phyloP scores from a whole-genome alignment of 2,329 filamentous ascomycete genomes.

The Neobulgaria alba region DNA sequence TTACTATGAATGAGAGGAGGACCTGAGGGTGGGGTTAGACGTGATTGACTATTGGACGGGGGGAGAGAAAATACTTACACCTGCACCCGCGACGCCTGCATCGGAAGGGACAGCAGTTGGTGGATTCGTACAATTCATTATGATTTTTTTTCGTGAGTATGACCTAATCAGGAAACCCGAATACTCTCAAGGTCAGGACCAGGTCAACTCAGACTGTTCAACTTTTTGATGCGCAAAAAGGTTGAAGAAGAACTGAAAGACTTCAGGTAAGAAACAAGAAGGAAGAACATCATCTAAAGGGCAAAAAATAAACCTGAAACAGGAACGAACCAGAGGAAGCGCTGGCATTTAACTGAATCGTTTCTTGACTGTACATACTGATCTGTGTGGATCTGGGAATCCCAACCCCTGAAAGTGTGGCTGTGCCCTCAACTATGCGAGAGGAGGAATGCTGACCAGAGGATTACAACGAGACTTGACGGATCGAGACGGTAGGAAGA shows the following conservation, averaged over 20 bases:
- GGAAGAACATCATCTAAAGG: neutral
- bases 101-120: constrained; percentile 40
- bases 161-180: neutral
- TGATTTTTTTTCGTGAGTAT: neutral
- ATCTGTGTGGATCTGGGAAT: neutral
- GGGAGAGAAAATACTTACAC: constrained; percentile 33
- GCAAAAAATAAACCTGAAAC: neutral
- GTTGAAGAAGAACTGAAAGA: neutral
- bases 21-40: constrained; percentile 33
- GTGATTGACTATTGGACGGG: neutral
- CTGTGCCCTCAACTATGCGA: neutral
- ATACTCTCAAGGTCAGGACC: neutral
- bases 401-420: neutral
- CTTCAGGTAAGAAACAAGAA: neutral
- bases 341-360: neutral
- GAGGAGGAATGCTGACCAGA: neutral
- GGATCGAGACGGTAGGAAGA: too few species aligned
- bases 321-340: neutral
- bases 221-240: neutral
- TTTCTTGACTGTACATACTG: neutral
- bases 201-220: neutral
- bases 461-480: too few species aligned
- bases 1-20: constrained; percentile 58
- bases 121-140: constrained; percentile 34
- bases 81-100: constrained; percentile 48